Evolutionary conservation across 2,329 filamentous ascomycete genomes (phyloP).

Genomic region (Cladosporium cucumerinum): DNA sequence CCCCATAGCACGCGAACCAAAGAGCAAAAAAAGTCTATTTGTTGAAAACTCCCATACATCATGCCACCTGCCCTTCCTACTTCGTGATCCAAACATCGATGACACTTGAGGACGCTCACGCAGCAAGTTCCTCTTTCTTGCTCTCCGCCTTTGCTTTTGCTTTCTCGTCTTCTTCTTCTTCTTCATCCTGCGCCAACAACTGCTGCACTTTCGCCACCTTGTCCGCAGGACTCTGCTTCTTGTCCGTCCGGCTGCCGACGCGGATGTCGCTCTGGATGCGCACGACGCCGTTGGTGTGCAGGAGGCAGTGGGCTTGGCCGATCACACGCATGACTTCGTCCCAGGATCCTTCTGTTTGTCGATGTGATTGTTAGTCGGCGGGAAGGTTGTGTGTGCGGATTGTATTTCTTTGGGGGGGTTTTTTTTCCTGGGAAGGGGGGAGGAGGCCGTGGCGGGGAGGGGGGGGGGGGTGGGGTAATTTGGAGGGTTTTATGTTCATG

Average conservation of each 20-base stretch:
- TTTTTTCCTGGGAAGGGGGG: no score
- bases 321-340: constrained; percentile 80
- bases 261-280: constrained; percentile 87
- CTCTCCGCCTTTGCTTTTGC: neutral
- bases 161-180: constrained; percentile 7
- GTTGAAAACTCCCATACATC: neutral
- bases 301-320: constrained; percentile 73
- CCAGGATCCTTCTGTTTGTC: constrained; percentile 92
- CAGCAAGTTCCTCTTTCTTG: neutral
- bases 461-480: no score
- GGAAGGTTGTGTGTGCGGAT: no score
- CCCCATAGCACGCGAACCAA: neutral
- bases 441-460: no score
- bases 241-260: constrained; percentile 81
- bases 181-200: constrained; percentile 43
- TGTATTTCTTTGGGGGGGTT: no score
- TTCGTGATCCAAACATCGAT: neutral
- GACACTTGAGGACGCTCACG: neutral
- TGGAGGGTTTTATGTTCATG: no score
- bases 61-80: neutral
- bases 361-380: no score
- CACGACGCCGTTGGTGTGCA: constrained; percentile 73
- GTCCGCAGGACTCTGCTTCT: constrained; percentile 74
- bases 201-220: constrained; percentile 66
- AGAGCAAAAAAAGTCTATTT: neutral